Evolutionary conservation across 352 stramenopile species (phyloP).

Genomic region (Globisporangium parvum): DNA sequence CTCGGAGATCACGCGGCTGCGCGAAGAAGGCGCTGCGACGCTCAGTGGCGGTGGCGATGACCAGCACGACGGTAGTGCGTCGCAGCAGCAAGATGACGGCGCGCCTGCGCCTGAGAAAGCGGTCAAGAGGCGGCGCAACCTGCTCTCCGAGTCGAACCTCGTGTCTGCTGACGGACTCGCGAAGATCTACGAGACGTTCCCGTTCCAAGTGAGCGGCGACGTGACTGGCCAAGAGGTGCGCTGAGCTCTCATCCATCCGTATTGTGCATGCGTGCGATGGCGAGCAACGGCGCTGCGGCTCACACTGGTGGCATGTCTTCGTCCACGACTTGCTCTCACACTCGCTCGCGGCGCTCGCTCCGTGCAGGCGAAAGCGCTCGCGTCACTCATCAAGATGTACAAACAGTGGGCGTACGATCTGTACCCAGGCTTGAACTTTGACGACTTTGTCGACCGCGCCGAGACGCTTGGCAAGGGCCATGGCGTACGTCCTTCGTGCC

Average conservation of each 20-base stretch:
- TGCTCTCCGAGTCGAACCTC: constrained; percentile 62
- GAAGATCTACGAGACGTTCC: constrained; percentile 68
- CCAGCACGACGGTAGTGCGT: constrained; percentile 1
- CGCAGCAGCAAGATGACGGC: too few relatives aligned
- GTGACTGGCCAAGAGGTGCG: constrained; percentile 55
- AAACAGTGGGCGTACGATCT: constrained; percentile 84
- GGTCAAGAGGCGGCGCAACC: constrained; percentile 41
- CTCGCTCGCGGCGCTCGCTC: background rate
- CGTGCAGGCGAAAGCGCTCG: constrained; percentile 44
- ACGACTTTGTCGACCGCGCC: constrained; percentile 68
- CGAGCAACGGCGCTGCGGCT: too few relatives aligned
- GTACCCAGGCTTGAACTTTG: constrained; percentile 76
- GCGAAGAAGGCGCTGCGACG: constrained; percentile 12
- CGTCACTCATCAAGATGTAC: constrained; percentile 71
- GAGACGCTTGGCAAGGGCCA: constrained; percentile 55
- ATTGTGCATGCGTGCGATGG: too few relatives aligned
- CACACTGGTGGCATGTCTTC: background rate
- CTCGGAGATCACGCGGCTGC: constrained; percentile 19
- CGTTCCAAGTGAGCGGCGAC: constrained; percentile 49
- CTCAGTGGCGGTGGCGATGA: constrained; percentile 5
- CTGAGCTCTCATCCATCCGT: background rate
- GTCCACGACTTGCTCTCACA: background rate
- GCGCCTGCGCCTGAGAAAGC: constrained; percentile 5
- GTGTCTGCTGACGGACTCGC: constrained; percentile 56
- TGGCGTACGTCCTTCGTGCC: constrained; percentile 12